Evolutionary conservation across 2,329 filamentous ascomycete genomes (phyloP), one percentile per base, ranked within the genome.

Genomic region (Monosporascus sp.): DNA sequence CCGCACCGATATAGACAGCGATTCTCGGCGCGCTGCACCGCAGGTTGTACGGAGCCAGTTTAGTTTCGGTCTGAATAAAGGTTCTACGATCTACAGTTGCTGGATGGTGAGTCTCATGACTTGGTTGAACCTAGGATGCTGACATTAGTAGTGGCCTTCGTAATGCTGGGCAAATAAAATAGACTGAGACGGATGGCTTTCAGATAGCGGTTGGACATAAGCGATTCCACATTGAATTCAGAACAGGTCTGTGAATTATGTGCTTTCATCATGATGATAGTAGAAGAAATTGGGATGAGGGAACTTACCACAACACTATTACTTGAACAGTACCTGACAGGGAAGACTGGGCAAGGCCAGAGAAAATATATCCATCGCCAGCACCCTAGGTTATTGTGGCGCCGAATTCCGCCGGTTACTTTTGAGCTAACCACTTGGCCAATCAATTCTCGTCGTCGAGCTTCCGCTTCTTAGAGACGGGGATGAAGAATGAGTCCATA

Each of bases 161-260:
- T 22, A 46, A 46, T 25, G 24, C 17, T 15, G 14, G 2, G 38
- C 17, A 20, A 41, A n/a, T 15, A 11, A 41, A 20, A 41, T 41
- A 41, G 45, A 48, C 3, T 50, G 31, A 49, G 39, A 39, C 35
- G 27, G 48, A 7, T 51, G 37, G 54, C 52, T 68, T 69, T 89
- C 86, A 89, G 86, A 89, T 84, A 90, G 87, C 86, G 87, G 86
- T 90, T 90, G 87, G 83, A 85, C 83, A 82, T 85, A 83, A 74
- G 74, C 76, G 69, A 76, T 79, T 88, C 86, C 79, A 88, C 86
- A 89, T 78, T 60, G 65, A 68, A 67, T 72, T 90, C 85, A 79
- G 87, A 87, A 87, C 87, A 90, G 87, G 87, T 90, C 87, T 90
- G 86, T 90, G 87, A 87, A 81, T 75, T 74, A 76, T 77, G 79